Base-by-base conservation (phyloP, 305 asterid genomes). In the Andrographis paniculata region DNA sequence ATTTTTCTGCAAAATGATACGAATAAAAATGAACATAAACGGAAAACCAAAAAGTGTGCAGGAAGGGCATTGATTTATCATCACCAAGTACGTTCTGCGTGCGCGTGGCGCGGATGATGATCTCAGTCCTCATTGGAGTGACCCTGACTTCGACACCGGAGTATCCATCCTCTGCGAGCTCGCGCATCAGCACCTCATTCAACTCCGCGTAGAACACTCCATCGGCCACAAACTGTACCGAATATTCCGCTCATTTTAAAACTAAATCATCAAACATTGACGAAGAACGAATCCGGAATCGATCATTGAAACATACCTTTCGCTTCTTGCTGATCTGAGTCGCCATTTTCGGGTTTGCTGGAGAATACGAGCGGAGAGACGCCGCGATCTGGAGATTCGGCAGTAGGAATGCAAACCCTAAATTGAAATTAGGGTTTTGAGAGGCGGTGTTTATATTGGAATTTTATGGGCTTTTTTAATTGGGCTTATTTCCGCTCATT, bases 101-200 rank as follows among this genome's bases (percentile, higher is more conserved):
- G 39, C 87, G 80, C 44, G 87, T 78, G 9, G 83, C 80, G n/a
- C 83, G 72, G 45, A 78, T 72, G 65, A 78, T 75, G 61, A 78
- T 75, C 50, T 77, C 86, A 30, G 86, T 77, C 63, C 73, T 68
- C 76, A 71, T 55, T 5, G 82, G 86, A 52, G 82, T 77, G 17
- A 74, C 82, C 65, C 86, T 67, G 20, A 77, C 85, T 58, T 77
- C 85, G 13, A 77, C 81, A 6, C 85, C 81, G 19, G 81, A 77
- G 68, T 73, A 77, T 22, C 81, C 81, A 55, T 77, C 81, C 55
- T 77, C 86, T 3, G 79, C 77, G 23, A 77, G 69, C 67, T 74
- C 86, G 55, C 77, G 77, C 2, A 72, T 76, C 66, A 69, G 51
- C 3, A 72, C 57, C 65, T 76, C 77, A 61, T 76, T 72, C 62